Percentiles rank a stretch among this genome's conserved stretches.
These are phyloP conservation scores for Pseudonitzschia delicatissima DNA, from an alignment of 108 stramenopile genomes.

Conservation along the genomic window DNA sequence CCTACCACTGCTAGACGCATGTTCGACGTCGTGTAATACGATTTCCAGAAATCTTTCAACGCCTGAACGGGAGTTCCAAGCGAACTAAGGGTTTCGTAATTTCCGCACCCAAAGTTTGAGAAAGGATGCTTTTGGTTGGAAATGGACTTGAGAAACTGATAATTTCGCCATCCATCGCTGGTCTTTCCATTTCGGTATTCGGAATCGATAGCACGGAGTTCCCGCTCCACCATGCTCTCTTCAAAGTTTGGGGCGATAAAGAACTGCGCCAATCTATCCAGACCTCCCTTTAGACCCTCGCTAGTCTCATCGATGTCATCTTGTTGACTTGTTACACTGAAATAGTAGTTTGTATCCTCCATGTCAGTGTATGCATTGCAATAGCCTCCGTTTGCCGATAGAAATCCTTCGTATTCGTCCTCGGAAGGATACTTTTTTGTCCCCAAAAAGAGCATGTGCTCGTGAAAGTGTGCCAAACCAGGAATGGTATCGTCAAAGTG, in stretches of 20 bases:
- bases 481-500: conserved; percentile 76
- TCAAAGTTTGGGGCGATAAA: conserved; percentile 95
- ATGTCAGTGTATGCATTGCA: conserved; percentile 96
- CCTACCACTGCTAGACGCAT: conserved; percentile 89
- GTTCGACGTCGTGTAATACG: conserved; percentile 85
- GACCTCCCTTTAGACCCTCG: conserved; percentile 71
- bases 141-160: conserved; percentile 73
- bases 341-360: conserved; percentile 96
- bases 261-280: conserved; percentile 95
- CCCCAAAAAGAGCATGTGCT: conserved; percentile 89
- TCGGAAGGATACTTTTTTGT: conserved; percentile 93
- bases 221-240: conserved; percentile 80
- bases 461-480: conserved; percentile 89
- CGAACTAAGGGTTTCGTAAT: conserved; percentile 81
- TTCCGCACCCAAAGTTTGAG: conserved; percentile 94
- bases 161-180: conserved; percentile 91
- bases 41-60: conserved; percentile 66
- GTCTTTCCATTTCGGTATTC: conserved; percentile 93
- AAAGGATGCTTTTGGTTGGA: conserved; percentile 71
- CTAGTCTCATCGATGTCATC: conserved; percentile 37
- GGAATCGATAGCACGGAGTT: conserved; percentile 93
- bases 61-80: conserved; percentile 53
- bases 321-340: conserved; percentile 71
- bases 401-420: conserved; percentile 85
- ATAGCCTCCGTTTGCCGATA: conserved; percentile 84